Evolutionary conservation across 1,139 yeast genomes (phyloP).

Genomic region (Sugiyamaella pinicola): DNA sequence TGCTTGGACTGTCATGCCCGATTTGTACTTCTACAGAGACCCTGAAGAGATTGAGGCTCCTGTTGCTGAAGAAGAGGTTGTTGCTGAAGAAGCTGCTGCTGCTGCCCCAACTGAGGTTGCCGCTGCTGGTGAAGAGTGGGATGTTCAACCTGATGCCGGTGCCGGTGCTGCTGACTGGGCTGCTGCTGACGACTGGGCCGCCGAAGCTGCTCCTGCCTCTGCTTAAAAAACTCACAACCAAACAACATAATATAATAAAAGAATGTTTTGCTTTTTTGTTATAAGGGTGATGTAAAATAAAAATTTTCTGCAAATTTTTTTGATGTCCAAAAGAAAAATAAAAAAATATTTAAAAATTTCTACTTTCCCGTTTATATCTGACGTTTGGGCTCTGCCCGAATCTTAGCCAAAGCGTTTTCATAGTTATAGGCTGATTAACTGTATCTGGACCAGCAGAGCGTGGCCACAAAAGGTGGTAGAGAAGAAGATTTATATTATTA

Average conservation of each 20-base stretch:
- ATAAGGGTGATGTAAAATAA: conserved; percentile 19
- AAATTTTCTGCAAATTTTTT: conserved; percentile 15
- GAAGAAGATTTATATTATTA: background rate
- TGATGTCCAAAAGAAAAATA: conserved; percentile 11
- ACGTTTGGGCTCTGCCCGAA: background rate
- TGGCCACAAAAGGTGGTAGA: too few relatives aligned
- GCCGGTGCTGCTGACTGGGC: conserved; percentile 54
- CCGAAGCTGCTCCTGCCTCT: conserved; percentile 53
- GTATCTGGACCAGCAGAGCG: too few relatives aligned
- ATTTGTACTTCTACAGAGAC: conserved; percentile 99
- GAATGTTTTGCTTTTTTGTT: conserved; percentile 16
- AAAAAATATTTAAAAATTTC: conserved; percentile 5
- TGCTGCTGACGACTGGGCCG: conserved; percentile 68
- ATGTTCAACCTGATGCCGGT: conserved; percentile 70
- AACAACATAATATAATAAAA: conserved; percentile 16
- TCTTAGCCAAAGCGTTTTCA: background rate
- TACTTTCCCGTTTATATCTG: background rate
- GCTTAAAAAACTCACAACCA: conserved; percentile 13
- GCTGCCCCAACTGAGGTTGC: conserved; percentile 56
- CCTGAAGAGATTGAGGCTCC: conserved; percentile 96
- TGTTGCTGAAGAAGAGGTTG: conserved; percentile 57
- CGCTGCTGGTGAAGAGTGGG: conserved; percentile 74
- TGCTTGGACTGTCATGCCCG: conserved; percentile 99
- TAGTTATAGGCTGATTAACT: too few relatives aligned
- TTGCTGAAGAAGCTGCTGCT: conserved; percentile 65